Conservation (phyloP, 1,284 basidiomycete species). For the Heliocybe sulcata region DNA sequence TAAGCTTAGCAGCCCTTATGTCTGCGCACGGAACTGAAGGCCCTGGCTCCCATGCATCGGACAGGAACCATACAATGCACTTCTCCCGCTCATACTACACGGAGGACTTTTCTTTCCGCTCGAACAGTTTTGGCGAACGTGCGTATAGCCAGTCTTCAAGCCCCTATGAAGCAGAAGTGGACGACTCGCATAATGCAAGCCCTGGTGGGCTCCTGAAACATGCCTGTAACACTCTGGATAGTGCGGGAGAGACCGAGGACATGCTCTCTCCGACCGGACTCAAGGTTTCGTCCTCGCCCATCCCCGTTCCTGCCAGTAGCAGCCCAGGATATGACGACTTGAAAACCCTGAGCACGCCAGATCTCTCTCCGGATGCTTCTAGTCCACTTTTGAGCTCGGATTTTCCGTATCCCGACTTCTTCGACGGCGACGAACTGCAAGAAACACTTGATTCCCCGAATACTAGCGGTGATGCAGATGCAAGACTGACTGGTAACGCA, state of each 20-base stretch:
- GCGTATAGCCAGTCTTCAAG: neutral
- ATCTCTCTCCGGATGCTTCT: neutral
- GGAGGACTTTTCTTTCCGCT: neutral
- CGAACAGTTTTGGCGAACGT: neutral
- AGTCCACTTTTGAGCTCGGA: neutral
- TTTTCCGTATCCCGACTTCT: neutral
- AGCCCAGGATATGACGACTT: neutral
- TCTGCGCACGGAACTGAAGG: neutral
- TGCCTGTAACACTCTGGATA: too few relatives aligned
- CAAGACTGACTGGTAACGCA: too few relatives aligned
- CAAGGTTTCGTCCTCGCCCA: too few relatives aligned
- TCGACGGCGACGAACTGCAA: neutral
- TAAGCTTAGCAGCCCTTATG: too few relatives aligned
- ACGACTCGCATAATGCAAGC: too few relatives aligned
- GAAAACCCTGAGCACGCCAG: neutral
- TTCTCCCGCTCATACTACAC: neutral
- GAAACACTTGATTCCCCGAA: neutral
- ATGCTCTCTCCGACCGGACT: too few relatives aligned
- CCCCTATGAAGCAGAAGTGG: neutral
- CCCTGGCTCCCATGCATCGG: neutral
- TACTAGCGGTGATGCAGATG: too few relatives aligned
- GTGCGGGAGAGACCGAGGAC: too few relatives aligned
- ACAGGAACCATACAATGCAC: neutral
- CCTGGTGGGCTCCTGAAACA: too few relatives aligned
- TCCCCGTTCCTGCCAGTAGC: neutral